phyloP scores from a whole-genome alignment of 805 yeast species.

The Cyberlindnera mississippiensis region DNA sequence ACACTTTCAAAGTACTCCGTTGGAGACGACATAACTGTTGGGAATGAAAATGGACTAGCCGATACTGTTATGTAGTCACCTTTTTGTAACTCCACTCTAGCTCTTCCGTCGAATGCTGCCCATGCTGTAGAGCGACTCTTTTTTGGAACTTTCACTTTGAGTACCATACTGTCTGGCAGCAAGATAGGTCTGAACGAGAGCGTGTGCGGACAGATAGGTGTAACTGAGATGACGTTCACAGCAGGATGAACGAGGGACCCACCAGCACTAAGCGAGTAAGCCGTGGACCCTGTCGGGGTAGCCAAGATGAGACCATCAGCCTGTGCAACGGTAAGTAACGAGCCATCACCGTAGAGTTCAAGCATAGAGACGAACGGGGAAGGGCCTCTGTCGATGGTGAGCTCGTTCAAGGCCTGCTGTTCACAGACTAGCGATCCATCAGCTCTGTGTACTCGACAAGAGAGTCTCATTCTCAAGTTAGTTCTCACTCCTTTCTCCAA shows the following conservation, averaged over 20 bases:
- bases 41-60: constrained; percentile 91
- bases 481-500: constrained; percentile 70
- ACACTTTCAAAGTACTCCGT: constrained; percentile 82
- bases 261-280: constrained; percentile 92
- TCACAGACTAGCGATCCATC: constrained; percentile 40
- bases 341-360: constrained; percentile 85
- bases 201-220: constrained; percentile 96
- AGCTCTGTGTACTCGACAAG: constrained; percentile 64
- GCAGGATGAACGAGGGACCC: constrained; percentile 94
- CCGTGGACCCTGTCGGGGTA: constrained; percentile 96
- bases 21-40: constrained; percentile 74
- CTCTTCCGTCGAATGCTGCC: constrained; percentile 95
- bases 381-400: constrained; percentile 92
- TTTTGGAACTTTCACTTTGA: constrained; percentile 78
- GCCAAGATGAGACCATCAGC: constrained; percentile 93
- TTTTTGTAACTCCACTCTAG: constrained; percentile 69
- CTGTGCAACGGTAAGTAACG: constrained; percentile 81
- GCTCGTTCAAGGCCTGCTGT: constrained; percentile 80
- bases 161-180: constrained; percentile 87
- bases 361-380: constrained; percentile 87
- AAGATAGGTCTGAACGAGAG: constrained; percentile 88
- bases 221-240: constrained; percentile 85
- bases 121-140: constrained; percentile 87
- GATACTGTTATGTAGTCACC: constrained; percentile 85
- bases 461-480: constrained; percentile 81